A percentile compares a stretch with the other conserved stretches of the same genome.
Evolutionary conservation across 805 yeast genomes (phyloP).

Genomic region (Barnettozyma vustinii): DNA sequence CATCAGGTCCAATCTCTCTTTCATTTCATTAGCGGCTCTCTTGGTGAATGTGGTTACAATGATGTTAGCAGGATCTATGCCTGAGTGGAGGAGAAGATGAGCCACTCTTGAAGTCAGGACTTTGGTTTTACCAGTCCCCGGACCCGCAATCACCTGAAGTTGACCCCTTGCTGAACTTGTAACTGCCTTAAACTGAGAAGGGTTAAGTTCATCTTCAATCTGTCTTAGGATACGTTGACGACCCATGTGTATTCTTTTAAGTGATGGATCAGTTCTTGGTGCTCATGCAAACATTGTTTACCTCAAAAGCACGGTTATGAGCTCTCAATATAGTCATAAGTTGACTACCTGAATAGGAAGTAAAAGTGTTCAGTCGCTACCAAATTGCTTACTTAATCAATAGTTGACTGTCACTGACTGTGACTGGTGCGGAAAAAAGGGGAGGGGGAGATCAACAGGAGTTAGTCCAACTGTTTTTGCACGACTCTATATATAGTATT

Average conservation of each 20-base stretch:
- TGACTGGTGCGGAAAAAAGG: too few relatives aligned
- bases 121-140: constrained; percentile 77
- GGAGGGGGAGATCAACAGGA: too few relatives aligned
- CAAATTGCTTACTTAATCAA: too few relatives aligned
- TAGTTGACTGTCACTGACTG: too few relatives aligned
- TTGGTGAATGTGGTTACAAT: constrained; percentile 91
- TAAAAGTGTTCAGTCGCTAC: too few relatives aligned
- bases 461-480: too few relatives aligned
- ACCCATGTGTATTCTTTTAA: neutral
- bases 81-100: constrained; percentile 46
- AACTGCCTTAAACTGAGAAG: constrained; percentile 41
- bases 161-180: constrained; percentile 34
- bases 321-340: too few relatives aligned
- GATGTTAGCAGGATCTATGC: constrained; percentile 54
- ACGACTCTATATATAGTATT: too few relatives aligned
- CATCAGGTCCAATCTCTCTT: constrained; percentile 45
- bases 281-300: too few relatives aligned
- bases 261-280: too few relatives aligned
- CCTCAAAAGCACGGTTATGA: too few relatives aligned
- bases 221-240: neutral
- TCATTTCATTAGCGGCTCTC: constrained; percentile 86
- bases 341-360: too few relatives aligned
- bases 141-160: constrained; percentile 56
- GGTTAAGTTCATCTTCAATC: constrained; percentile 29
- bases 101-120: constrained; percentile 80